Percentiles rank a stretch among this genome's conserved stretches.
phyloP scores from a whole-genome alignment of 345 rosid genomes.

The Geranium brycei region DNA sequence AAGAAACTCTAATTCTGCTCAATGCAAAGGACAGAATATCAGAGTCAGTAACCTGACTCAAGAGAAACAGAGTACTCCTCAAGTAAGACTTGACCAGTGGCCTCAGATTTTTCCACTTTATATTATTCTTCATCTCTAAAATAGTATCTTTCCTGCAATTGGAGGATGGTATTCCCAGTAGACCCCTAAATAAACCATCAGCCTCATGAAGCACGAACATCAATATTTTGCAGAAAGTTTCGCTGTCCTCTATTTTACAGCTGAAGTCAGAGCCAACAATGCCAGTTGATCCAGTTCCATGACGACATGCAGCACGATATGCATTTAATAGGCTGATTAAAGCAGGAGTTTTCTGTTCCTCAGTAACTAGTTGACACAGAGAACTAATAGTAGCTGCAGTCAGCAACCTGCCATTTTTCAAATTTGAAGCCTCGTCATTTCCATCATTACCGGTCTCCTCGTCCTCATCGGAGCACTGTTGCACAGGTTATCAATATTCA shows the following conservation, averaged over 20 bases:
- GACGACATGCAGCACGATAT: constrained; percentile 72
- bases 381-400: constrained; percentile 33
- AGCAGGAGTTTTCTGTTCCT: constrained; percentile 47
- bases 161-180: constrained; percentile 50
- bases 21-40: constrained; percentile 47
- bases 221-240: constrained; percentile 41
- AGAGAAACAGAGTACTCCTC: constrained; percentile 58
- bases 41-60: constrained; percentile 52
- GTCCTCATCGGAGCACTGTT: constrained; percentile 39
- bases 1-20: constrained; percentile 43
- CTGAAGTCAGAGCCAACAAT: constrained; percentile 1
- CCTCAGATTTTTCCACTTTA: constrained; percentile 56
- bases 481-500: constrained; percentile 8
- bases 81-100: constrained; percentile 66
- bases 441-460: constrained; percentile 28
- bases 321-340: constrained; percentile 49
- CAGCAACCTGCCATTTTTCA: constrained; percentile 22
- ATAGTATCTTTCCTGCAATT: constrained; percentile 43
- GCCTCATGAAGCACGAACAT: constrained; percentile 53
- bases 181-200: constrained; percentile 40
- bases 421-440: constrained; percentile 18
- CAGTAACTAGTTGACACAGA: constrained; percentile 35
- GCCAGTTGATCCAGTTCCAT: constrained; percentile 40
- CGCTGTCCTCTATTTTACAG: constrained; percentile 26
- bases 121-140: constrained; percentile 47